Percentiles rank a stretch among this genome's conserved stretches.
Evolutionary conservation across 1,139 yeast species (phyloP).

Genomic region (Zygotorulaspora mrakii): DNA sequence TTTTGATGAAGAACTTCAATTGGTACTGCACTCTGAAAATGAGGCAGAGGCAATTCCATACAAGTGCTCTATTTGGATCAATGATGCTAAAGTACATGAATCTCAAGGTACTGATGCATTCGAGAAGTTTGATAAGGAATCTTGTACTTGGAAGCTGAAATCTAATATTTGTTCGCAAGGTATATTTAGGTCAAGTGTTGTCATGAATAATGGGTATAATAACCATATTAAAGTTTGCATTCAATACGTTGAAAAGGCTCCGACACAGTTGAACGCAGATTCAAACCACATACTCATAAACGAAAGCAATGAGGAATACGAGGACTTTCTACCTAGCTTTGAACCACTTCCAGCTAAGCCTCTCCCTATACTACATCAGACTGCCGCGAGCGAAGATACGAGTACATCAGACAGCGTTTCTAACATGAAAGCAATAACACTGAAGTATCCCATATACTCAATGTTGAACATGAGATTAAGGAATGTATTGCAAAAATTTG

Average conservation of each 20-base stretch:
- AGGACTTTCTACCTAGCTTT: constrained; percentile 24
- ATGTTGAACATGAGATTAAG: constrained; percentile 34
- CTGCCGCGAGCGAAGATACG: neutral
- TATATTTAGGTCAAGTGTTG: constrained; percentile 32
- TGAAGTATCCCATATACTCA: constrained; percentile 34
- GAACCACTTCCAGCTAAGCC: constrained; percentile 26
- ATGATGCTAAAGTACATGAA: constrained; percentile 29
- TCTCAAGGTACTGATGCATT: constrained; percentile 13
- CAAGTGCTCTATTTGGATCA: constrained; percentile 26
- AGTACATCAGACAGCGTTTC: neutral
- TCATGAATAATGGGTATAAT: constrained; percentile 35
- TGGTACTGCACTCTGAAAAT: constrained; percentile 17
- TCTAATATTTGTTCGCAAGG: constrained; percentile 18
- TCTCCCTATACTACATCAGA: neutral
- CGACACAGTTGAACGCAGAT: neutral
- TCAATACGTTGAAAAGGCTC: constrained; percentile 11
- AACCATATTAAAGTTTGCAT: constrained; percentile 26
- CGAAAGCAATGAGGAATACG: neutral
- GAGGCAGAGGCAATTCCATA: constrained; percentile 7
- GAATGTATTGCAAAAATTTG: constrained; percentile 25
- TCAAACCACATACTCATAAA: neutral
- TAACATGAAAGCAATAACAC: constrained; percentile 5
- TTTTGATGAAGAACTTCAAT: constrained; percentile 32
- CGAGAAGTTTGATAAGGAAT: constrained; percentile 8
- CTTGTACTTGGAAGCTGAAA: constrained; percentile 21